Evolutionary conservation across 352 stramenopile genomes (phyloP).

Genomic region (Phytophthora macrochlamydospora): DNA sequence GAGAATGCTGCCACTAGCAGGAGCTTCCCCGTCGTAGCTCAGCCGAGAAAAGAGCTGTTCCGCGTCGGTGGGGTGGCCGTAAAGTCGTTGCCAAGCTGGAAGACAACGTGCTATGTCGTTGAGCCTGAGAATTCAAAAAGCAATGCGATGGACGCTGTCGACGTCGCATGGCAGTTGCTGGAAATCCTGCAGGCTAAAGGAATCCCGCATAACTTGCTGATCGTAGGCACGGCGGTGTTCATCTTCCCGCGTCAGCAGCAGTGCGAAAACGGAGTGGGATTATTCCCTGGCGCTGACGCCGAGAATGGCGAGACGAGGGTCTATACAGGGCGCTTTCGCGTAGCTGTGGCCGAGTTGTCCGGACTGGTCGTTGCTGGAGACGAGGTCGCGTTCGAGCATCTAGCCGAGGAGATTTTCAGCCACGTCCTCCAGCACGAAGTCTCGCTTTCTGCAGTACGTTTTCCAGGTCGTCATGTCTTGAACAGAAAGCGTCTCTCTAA

Average conservation of each 20-base stretch:
- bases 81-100: conserved; percentile 47
- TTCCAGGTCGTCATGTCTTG: conserved; percentile 3
- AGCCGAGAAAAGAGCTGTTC: conserved; percentile 45
- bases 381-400: conserved; percentile 25
- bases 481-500: too few relatives aligned
- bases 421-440: conserved; percentile 53
- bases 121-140: conserved; percentile 7
- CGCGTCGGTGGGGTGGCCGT: conserved; percentile 7
- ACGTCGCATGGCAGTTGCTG: conserved; percentile 48
- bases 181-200: conserved; percentile 36
- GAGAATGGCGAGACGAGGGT: not conserved
- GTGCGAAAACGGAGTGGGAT: conserved; percentile 44
- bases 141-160: conserved; percentile 13
- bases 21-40: conserved; percentile 48
- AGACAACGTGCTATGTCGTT: conserved; percentile 50
- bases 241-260: conserved; percentile 68
- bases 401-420: conserved; percentile 48
- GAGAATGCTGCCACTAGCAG: not conserved
- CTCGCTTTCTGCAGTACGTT: conserved; percentile 50
- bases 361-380: conserved; percentile 58
- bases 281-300: conserved; percentile 11
- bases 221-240: conserved; percentile 38
- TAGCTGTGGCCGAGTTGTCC: conserved; percentile 66
- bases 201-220: conserved; percentile 66
- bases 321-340: conserved; percentile 33